Evolutionary conservation across 2,329 filamentous ascomycete genomes (phyloP), one percentile per base, ranked within the genome.

Genomic region (Fusarium nanum): DNA sequence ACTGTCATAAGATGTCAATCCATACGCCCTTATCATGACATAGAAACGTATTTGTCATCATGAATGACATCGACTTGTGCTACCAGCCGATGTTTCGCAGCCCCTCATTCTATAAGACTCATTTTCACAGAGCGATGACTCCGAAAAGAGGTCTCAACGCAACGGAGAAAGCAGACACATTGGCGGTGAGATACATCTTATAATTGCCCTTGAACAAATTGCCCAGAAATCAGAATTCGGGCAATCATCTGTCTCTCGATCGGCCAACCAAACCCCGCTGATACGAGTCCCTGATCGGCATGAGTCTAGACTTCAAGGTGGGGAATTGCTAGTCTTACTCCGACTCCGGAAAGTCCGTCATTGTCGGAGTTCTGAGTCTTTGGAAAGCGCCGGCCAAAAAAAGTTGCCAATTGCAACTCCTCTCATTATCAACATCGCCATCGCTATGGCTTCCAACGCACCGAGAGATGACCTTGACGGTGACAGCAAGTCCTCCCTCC

Each of bases 311-410:
- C 49, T 11, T 5, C 22, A 52, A 37, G 34, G 62, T 54, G 55
- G 63, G 63, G 63, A 14, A 14, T 22, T 13, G 55, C 28, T 13
- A 56, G 30, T 32, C 37, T 49, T 47, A 50, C 63, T 66, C 63
- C 63, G 63, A 66, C 66, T 66, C 55, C 63, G 63, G 63, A 50
- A 60, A 66, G 54, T 54, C 61, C 54, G 47, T n/a, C 34, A 45
- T 16, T 49, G 25, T 48, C 22, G 48, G 32, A 40, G 11, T 52
- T 52, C 22, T 52, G 48, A 50, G 48, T 52, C 48, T 25, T 45
- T 25, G 48, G n/a, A 60, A 66, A 61, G 34, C 47, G 37, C 27
- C n/a, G 22, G 45, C 48, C 41, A 11, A 56, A 18, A 41, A 25
- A 45, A 32, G 23, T 27, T 40, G 22, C 18, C 27, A 14, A 32